phyloP scores from a whole-genome alignment of 495 filamentous ascomycete genomes.

The Penicillium riverlandense region DNA sequence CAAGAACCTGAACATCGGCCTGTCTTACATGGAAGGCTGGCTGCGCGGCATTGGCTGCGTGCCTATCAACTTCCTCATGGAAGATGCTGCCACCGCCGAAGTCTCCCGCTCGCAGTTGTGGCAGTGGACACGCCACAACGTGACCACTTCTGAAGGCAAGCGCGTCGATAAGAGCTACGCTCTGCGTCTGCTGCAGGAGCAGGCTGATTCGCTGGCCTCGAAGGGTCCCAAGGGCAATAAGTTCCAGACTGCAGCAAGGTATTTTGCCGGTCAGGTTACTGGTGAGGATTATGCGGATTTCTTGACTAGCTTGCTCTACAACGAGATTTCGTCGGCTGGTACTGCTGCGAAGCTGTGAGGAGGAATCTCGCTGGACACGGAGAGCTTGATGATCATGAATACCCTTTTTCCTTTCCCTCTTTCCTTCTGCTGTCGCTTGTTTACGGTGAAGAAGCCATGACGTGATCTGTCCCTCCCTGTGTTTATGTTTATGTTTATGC shows the following conservation, averaged over 20 bases:
- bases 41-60: constrained; percentile 91
- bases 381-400: constrained; percentile 22
- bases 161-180: constrained; percentile 88
- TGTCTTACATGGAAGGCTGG: constrained; percentile 99
- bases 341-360: constrained; percentile 74
- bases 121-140: constrained; percentile 90
- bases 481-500: constrained; percentile 1
- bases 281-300: constrained; percentile 98
- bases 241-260: constrained; percentile 82
- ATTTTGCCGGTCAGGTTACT: constrained; percentile 88
- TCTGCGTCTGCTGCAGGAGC: constrained; percentile 78
- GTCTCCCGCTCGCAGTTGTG: constrained; percentile 88
- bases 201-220: constrained; percentile 64
- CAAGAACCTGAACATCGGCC: constrained; percentile 95
- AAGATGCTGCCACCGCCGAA: constrained; percentile 96
- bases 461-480: neutral
- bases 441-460: too few species aligned
- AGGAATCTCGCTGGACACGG: neutral
- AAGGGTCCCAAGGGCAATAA: constrained; percentile 87
- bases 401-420: constrained; percentile 11
- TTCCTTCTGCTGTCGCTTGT: neutral
- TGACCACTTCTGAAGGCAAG: constrained; percentile 82
- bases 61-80: constrained; percentile 99
- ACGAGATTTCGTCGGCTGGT: constrained; percentile 88
- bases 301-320: constrained; percentile 88